A percentile compares a stretch with the other conserved stretches of the same genome.
Evolutionary conservation across 257 asterid genomes (phyloP).

Genomic region (Voacanga thouarsii): DNA sequence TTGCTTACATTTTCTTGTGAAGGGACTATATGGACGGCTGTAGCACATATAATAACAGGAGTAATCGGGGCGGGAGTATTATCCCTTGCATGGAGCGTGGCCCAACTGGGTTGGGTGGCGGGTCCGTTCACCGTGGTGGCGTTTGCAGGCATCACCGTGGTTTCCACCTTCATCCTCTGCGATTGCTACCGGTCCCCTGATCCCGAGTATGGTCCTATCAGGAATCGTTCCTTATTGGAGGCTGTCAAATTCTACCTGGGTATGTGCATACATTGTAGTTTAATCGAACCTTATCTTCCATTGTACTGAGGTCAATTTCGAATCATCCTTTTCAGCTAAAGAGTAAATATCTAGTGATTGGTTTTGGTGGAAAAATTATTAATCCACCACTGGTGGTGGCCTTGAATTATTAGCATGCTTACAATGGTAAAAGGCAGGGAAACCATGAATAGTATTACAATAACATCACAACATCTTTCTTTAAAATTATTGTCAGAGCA

Average conservation of each 20-base stretch:
- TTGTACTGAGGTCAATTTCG: too few species aligned
- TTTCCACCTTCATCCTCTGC: conserved; percentile 51
- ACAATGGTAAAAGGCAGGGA: too few species aligned
- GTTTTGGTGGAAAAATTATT: too few species aligned
- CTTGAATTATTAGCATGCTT: too few species aligned
- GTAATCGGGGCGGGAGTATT: conserved; percentile 84
- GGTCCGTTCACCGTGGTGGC: conserved; percentile 60
- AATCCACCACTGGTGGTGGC: too few species aligned
- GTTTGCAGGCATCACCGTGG: conserved; percentile 54
- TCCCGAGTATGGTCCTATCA: conserved; percentile 20
- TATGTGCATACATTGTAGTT: neutral
- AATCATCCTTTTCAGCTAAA: too few species aligned
- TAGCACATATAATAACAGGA: conserved; percentile 74
- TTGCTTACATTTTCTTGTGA: neutral
- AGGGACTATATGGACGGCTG: conserved; percentile 72
- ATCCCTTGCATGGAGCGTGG: conserved; percentile 73
- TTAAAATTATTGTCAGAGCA: too few species aligned
- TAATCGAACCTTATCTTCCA: too few species aligned
- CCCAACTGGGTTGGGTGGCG: conserved; percentile 81
- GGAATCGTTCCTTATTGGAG: conserved; percentile 55
- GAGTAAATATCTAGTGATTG: too few species aligned
- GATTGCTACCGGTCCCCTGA: conserved; percentile 54
- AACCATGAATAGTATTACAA: too few species aligned
- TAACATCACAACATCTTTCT: too few species aligned
- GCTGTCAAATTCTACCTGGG: conserved; percentile 49